Evolutionary conservation across 2,329 filamentous ascomycete genomes (phyloP).

Genomic region (Monilinia fructigena): DNA sequence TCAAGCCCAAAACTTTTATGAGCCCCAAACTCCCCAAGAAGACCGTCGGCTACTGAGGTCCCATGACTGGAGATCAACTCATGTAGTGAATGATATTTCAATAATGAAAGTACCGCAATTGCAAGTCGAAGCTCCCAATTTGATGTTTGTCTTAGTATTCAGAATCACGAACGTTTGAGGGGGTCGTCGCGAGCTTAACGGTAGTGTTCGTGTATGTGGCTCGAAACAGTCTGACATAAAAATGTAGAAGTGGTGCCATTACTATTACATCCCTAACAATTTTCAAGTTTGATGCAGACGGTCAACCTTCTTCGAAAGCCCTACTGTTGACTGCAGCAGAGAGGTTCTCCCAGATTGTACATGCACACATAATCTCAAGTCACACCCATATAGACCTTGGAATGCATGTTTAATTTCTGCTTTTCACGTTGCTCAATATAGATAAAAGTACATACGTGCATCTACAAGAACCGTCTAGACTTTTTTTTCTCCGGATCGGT

Average conservation of each 20-base stretch:
- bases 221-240: background rate
- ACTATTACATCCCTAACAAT: too few species aligned
- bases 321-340: too few species aligned
- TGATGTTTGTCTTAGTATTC: background rate
- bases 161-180: background rate
- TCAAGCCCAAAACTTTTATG: too few species aligned
- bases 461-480: background rate
- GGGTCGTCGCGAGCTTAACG: too few species aligned
- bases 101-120: background rate
- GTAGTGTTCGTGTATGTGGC: background rate
- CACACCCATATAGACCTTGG: background rate
- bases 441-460: background rate
- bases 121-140: background rate
- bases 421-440: background rate
- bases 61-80: too few species aligned
- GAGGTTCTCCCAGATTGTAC: background rate
- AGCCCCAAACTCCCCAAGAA: too few species aligned
- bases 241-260: background rate
- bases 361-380: background rate
- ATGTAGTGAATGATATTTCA: background rate
- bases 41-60: too few species aligned
- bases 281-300: background rate
- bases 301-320: background rate
- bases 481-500: background rate
- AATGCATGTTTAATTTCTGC: conserved; percentile 6